Percentiles rank a stretch among this genome's conserved stretches.
Evolutionary conservation across 768 basidiomycete genomes (phyloP).

Genomic region (Clitopilus hobsonii): DNA sequence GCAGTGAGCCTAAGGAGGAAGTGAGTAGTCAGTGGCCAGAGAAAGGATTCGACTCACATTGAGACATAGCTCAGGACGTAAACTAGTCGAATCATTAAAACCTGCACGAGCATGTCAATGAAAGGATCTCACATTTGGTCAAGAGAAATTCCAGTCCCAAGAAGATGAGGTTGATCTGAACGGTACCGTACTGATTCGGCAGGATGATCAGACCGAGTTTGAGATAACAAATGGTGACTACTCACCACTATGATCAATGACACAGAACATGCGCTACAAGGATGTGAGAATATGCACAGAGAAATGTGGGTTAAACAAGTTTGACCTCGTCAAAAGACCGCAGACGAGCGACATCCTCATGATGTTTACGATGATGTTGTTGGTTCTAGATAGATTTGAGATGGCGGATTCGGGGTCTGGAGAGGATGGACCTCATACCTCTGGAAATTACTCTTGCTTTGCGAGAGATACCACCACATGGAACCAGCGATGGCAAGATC

Average conservation of each 20-base stretch:
- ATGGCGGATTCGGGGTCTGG: neutral
- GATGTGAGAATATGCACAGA: neutral
- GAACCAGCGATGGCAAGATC: constrained; percentile 12
- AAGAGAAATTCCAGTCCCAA: constrained; percentile 4
- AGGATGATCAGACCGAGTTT: neutral
- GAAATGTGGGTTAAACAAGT: neutral
- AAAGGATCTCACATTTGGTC: constrained; percentile 1
- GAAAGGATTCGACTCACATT: neutral
- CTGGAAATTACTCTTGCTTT: constrained; percentile 3
- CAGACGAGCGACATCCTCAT: constrained; percentile 5
- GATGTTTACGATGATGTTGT: constrained; percentile 1
- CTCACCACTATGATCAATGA: constrained; percentile 1
- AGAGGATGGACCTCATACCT: neutral
- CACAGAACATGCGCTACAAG: neutral
- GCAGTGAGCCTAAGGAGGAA: too few species aligned
- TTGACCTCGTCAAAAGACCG: constrained; percentile 3
- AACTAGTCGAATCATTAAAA: neutral
- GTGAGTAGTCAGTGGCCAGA: too few species aligned
- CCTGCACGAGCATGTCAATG: neutral
- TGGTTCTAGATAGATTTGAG: constrained; percentile 3
- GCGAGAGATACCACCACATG: constrained; percentile 13
- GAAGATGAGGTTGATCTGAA: constrained; percentile 2
- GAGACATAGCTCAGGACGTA: constrained; percentile 3
- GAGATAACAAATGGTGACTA: neutral
- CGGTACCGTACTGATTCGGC: neutral